phyloP scores from a whole-genome alignment of 345 rosid genomes.

The Populus davidiana region DNA sequence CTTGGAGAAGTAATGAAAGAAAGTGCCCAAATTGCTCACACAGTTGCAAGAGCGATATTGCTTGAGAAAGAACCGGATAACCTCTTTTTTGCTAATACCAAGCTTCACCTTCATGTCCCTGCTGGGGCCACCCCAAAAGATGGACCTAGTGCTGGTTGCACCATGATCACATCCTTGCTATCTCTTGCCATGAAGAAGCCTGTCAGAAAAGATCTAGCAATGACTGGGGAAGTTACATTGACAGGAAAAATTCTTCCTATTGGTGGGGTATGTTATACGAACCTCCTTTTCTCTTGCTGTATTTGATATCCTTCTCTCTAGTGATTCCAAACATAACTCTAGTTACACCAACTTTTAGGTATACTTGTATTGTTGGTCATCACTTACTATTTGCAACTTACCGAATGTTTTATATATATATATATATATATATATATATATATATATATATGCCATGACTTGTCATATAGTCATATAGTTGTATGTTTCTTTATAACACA shows the following conservation, averaged over 20 bases:
- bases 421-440: not conserved
- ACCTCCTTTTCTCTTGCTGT: not conserved
- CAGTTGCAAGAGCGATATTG: slow-evolving; percentile 74
- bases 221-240: slow-evolving; percentile 95
- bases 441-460: not conserved
- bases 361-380: not conserved
- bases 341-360: not conserved
- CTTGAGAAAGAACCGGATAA: slow-evolving; percentile 63
- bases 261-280: slow-evolving; percentile 77
- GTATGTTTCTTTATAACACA: not conserved
- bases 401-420: not conserved
- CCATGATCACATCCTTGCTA: slow-evolving; percentile 96
- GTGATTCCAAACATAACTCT: not conserved
- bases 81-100: slow-evolving; percentile 73
- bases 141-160: slow-evolving; percentile 99
- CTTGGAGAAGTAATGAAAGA: slow-evolving; percentile 99
- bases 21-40: slow-evolving; percentile 93
- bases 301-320: not conserved
- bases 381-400: not conserved
- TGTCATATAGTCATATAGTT: too few species aligned
- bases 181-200: slow-evolving; percentile 81
- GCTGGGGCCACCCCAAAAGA: slow-evolving; percentile 98
- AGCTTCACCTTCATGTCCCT: slow-evolving; percentile 97
- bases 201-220: slow-evolving; percentile 77
- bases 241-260: slow-evolving; percentile 92